Conservation (phyloP, 495 filamentous ascomycete genomes). For the Staphylotrichum tortipilum region DNA sequence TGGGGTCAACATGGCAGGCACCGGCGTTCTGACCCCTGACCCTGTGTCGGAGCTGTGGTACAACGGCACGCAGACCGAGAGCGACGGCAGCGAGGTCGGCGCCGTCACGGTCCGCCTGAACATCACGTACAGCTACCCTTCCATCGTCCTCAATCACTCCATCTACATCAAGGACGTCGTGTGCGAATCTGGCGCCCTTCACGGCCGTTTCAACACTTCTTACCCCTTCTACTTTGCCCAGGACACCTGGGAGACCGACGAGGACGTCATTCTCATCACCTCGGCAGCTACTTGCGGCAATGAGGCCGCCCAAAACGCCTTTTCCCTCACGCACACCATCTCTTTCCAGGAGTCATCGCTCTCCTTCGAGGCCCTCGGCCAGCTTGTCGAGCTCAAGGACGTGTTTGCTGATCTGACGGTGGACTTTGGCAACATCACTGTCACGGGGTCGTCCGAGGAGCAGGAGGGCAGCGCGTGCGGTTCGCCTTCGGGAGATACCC, state of each 20-base stretch:
- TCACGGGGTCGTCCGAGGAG: background rate
- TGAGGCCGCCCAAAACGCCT: constrained; percentile 8
- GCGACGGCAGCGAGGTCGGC: background rate
- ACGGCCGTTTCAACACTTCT: constrained; percentile 4
- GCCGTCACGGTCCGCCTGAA: background rate
- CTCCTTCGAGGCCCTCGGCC: constrained; percentile 4
- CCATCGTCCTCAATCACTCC: constrained; percentile 11
- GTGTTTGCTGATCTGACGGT: constrained; percentile 6
- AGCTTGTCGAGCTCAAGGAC: constrained; percentile 6
- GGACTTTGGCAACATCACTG: constrained; percentile 9
- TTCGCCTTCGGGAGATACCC: background rate
- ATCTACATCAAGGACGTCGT: constrained; percentile 6
- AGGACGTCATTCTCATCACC: constrained; percentile 6
- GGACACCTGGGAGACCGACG: constrained; percentile 3
- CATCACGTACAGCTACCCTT: constrained; percentile 10
- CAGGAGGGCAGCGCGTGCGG: constrained; percentile 2
- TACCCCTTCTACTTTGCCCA: constrained; percentile 1
- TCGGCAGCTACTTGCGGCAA: constrained; percentile 8
- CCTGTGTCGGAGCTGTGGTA: constrained; percentile 1
- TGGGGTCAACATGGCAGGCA: constrained; percentile 4
- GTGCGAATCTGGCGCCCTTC: constrained; percentile 1
- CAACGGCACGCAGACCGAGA: constrained; percentile 1
- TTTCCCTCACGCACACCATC: constrained; percentile 9
- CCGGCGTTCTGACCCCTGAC: constrained; percentile 1
- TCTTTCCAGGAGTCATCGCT: background rate